These are phyloP conservation scores for Fusarium temperatum DNA, from an alignment of 2,329 filamentous ascomycete genomes.

Conservation along the genomic window DNA sequence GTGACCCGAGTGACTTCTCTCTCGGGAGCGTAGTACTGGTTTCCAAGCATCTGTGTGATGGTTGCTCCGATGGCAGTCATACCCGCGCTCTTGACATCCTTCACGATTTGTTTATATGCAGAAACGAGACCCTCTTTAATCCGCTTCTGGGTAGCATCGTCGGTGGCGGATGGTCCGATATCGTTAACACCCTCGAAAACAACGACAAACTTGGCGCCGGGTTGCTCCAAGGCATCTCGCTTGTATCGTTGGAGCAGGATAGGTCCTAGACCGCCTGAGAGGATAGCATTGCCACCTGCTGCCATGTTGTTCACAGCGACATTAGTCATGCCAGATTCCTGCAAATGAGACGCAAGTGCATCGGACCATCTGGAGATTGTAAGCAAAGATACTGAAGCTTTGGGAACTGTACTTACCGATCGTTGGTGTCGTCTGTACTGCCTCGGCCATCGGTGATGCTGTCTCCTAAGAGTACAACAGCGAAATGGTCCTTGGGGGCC, in stretches of 20 bases:
- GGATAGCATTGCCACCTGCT: conserved; percentile 25
- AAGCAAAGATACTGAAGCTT: background rate
- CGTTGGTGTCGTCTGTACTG: conserved; percentile 25
- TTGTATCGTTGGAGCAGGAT: conserved; percentile 21
- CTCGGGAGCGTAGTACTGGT: conserved; percentile 10
- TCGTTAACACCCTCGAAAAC: conserved; percentile 25
- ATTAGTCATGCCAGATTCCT: conserved; percentile 3
- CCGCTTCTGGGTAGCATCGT: conserved; percentile 7
- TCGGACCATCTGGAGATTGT: conserved; percentile 14
- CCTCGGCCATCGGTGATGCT: conserved; percentile 29
- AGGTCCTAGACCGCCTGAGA: conserved; percentile 19
- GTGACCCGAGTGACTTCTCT: conserved; percentile 9
- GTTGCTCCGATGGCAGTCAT: conserved; percentile 14
- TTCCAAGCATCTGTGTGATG: conserved; percentile 22
- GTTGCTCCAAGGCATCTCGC: conserved; percentile 21
- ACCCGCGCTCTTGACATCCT: background rate
- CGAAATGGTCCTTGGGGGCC: conserved; percentile 15
- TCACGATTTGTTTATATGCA: conserved; percentile 7
- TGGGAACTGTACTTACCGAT: background rate
- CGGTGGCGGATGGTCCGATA: conserved; percentile 7
- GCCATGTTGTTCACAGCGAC: conserved; percentile 31
- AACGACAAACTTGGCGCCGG: conserved; percentile 11
- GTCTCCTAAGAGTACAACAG: conserved; percentile 26
- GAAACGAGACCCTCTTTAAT: background rate
- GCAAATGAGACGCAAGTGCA: conserved; percentile 15